These are phyloP conservation scores for Aspergillus hortae DNA, from an alignment of 2,329 filamentous ascomycete genomes.

Conservation along the genomic window DNA sequence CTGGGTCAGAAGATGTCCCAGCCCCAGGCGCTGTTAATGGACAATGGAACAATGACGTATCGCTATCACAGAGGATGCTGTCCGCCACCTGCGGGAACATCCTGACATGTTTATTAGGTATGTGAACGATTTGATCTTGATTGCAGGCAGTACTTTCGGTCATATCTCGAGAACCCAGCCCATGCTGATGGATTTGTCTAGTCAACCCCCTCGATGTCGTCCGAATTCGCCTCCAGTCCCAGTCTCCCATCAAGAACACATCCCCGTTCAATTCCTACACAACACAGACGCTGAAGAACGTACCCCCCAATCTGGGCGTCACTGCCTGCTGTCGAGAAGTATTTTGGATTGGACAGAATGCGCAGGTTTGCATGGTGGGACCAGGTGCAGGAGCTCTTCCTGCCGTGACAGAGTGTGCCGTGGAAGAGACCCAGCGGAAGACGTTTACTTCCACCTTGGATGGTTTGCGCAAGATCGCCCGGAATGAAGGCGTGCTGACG, in stretches of 20 bases:
- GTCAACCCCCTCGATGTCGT: constrained; percentile 97
- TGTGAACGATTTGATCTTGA: constrained; percentile 22
- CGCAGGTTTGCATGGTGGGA: constrained; percentile 75
- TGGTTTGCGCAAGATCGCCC: constrained; percentile 87
- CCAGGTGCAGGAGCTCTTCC: constrained; percentile 37
- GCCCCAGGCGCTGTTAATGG: constrained; percentile 14
- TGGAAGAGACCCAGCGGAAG: constrained; percentile 78
- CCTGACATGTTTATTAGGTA: constrained; percentile 83
- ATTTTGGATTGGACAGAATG: constrained; percentile 88
- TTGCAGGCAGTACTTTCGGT: too few species aligned
- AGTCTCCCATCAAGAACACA: constrained; percentile 56
- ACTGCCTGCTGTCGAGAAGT: constrained; percentile 95
- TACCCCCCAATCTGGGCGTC: constrained; percentile 82
- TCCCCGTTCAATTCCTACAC: constrained; percentile 54
- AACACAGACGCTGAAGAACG: constrained; percentile 56
- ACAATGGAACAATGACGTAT: constrained; percentile 54
- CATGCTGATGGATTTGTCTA: constrained; percentile 32
- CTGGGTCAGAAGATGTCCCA: constrained; percentile 22
- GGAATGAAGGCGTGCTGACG: constrained; percentile 81
- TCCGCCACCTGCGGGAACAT: constrained; percentile 89
- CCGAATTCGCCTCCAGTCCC: constrained; percentile 88
- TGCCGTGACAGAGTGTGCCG: constrained; percentile 67
- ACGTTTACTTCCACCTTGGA: constrained; percentile 90
- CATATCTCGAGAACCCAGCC: neutral
- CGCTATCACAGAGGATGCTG: constrained; percentile 86